Base-by-base conservation (phyloP, 345 rosid genomes). In the Rhizophora apiculata region DNA sequence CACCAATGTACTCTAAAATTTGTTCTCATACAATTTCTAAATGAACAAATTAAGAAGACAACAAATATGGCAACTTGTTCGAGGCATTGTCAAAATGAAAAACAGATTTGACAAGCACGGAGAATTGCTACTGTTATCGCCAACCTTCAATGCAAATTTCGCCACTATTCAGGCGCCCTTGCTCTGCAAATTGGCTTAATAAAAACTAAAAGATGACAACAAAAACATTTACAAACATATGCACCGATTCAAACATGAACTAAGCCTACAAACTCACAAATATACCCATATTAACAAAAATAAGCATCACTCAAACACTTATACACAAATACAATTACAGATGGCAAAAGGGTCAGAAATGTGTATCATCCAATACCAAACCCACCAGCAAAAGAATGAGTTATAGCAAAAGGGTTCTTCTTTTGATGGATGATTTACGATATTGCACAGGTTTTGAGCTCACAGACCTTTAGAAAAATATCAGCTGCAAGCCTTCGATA, bases 361-460 rank as follows among this genome's bases (percentile, higher is more conserved):
- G 80, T 85, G 0, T 68, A 79, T 74, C 87, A 76, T 66, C 87
- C 83, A 66, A 52, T 2, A 31, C 11, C 31, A 66, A 62, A 61
- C 64, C 81, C 82, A 63, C 83, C 56, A 63, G 74, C 49, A 76
- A 58, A 53, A 39, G 43, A 31, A 62, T 27, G 16, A 59, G 22
- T 43, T 21, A 20, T 22, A 43, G 76, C 77, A 79, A 71, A 55
- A 74, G 74, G 83, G 83, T 24, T 9, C 21, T 34, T 46, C 31
- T 10, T 32, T 36, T 9, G 54, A 70, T 24, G 82, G 76, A 74
- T 79, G 82, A 72, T 66, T 64, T 39, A 57, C 19, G 51, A 72
- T 89, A 54, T 89, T n/a, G 97, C 97, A 92, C 96, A 92, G 67
- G 30, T 80, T 77, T 89, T 92, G 96, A 92, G 96, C 90, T 83